Conservation (phyloP, 1,284 basidiomycete species). For the Sanguinoderma infundibulare region DNA sequence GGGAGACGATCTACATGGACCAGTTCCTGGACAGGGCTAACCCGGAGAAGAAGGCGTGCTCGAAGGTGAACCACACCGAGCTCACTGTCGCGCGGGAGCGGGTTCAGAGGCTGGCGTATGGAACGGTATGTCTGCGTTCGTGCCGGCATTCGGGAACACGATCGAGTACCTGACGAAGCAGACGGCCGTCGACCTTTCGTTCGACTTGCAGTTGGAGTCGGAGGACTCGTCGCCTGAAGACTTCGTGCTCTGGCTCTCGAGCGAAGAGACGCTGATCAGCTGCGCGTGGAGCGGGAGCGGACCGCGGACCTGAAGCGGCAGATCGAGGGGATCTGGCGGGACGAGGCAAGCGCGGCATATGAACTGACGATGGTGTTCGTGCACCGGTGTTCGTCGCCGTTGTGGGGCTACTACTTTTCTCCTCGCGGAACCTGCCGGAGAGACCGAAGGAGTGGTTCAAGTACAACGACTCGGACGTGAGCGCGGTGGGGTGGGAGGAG, state of each 20-base stretch:
- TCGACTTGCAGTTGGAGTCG: too few species aligned
- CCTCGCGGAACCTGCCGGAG: constrained; percentile 80
- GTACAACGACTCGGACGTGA: constrained; percentile 90
- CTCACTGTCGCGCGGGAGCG: constrained; percentile 69
- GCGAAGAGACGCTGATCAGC: constrained; percentile 64
- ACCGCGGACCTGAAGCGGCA: constrained; percentile 66
- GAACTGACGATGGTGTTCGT: constrained; percentile 96
- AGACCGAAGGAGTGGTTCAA: constrained; percentile 90
- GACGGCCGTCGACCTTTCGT: constrained; percentile 44
- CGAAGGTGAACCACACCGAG: constrained; percentile 71
- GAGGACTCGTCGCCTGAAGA: too few species aligned
- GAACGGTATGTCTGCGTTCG: constrained; percentile 60
- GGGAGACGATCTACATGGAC: constrained; percentile 88
- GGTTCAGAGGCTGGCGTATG: constrained; percentile 67
- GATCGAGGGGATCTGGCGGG: constrained; percentile 81
- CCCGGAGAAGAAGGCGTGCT: constrained; percentile 68
- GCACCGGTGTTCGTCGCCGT: constrained; percentile 86
- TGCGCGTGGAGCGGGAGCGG: constrained; percentile 61
- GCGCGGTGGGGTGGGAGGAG: constrained; percentile 73
- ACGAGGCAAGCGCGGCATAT: constrained; percentile 74
- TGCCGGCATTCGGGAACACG: constrained; percentile 54
- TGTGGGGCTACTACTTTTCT: constrained; percentile 90
- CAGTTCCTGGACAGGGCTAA: constrained; percentile 86
- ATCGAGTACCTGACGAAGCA: constrained; percentile 58
- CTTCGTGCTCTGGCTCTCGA: constrained; percentile 51